Base-by-base conservation (phyloP, 192 early-diverging fungal genomes). In the Coemansia sp. region DNA sequence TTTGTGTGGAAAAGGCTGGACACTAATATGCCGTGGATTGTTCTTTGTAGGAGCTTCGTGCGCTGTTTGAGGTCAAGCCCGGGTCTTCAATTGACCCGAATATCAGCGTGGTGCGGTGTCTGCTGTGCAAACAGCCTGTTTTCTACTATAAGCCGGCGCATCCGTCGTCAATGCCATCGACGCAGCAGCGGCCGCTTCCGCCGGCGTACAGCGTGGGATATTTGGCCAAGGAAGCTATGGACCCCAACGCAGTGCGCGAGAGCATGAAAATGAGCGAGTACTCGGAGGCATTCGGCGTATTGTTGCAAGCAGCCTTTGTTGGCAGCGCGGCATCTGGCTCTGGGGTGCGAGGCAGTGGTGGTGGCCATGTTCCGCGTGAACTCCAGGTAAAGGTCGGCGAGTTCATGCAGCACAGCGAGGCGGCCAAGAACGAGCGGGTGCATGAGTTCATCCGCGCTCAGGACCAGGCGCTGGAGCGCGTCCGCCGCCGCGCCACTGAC, bases 51-150 rank as follows among this genome's bases (percentile, higher is more conserved):
- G 70, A 66, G 10, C 53, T 77, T 62, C 68, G 66, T 36, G 46
- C 70, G 11, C 62, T 82, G 66, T 64, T 74, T 11, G 79, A 82
- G 29, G 69, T 82, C 66, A 76, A 77, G 68, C 62, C 67, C 14
- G 79, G 71, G 60, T 82, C 79, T 5, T 82, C 79, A 29, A 77
- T 82, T 33, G 79, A 82, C 62, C 79, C 68, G 9, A 82, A 73
- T 56, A 82, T 82, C 68, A 82, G 68, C 46, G 69, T 67, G 10
- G 70, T 82, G 46, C 79, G 79, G 6, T 82, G 79, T 63, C 39
- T 77, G 68, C 68, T 82, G 70, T 82, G 79, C 66, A 77, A 68
- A 35, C 37, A 70, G 57, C 62, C 70, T 4, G 74, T 77, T 14
- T 39, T 69, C 27, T 82, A 82, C 59, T 82, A 77, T 53, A 50